Evolutionary conservation across 257 asterid species (phyloP).

Genomic region (Craterostigma plantagineum): DNA sequence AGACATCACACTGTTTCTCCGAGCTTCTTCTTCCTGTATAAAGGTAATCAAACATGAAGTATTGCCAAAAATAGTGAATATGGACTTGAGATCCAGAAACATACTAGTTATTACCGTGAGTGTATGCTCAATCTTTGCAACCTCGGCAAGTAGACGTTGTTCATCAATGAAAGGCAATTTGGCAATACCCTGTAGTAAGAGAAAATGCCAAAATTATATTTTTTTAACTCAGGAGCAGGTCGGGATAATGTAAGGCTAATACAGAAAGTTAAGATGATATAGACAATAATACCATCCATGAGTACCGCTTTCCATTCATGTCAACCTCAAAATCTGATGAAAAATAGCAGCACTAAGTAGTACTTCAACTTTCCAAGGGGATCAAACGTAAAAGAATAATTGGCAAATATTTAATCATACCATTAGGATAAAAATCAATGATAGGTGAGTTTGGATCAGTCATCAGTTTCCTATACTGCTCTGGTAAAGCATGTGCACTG

Average conservation of each 20-base stretch:
- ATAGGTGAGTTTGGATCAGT: constrained; percentile 86
- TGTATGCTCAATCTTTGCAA: constrained; percentile 72
- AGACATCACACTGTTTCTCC: constrained; percentile 75
- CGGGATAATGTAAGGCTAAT: too few relatives aligned
- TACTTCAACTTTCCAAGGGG: neutral
- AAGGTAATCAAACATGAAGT: constrained; percentile 2
- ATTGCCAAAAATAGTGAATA: neutral
- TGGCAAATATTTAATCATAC: constrained; percentile 17
- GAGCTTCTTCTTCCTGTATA: constrained; percentile 74
- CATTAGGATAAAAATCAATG: constrained; percentile 81
- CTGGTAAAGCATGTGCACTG: constrained; percentile 95
- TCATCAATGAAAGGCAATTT: constrained; percentile 94
- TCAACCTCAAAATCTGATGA: constrained; percentile 81
- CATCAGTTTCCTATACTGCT: constrained; percentile 73
- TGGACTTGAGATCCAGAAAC: neutral
- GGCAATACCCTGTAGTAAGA: constrained; percentile 56
- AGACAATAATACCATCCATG: constrained; percentile 59
- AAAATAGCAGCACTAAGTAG: constrained; percentile 8
- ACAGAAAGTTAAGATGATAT: neutral
- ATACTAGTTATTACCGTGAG: constrained; percentile 39
- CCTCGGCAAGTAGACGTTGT: constrained; percentile 77
- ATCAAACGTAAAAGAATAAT: neutral
- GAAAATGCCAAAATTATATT: neutral
- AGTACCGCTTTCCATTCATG: constrained; percentile 87
- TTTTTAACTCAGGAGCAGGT: too few relatives aligned